Base-by-base conservation (phyloP, 495 filamentous ascomycete genomes). In the Elasticomyces elasticus region DNA sequence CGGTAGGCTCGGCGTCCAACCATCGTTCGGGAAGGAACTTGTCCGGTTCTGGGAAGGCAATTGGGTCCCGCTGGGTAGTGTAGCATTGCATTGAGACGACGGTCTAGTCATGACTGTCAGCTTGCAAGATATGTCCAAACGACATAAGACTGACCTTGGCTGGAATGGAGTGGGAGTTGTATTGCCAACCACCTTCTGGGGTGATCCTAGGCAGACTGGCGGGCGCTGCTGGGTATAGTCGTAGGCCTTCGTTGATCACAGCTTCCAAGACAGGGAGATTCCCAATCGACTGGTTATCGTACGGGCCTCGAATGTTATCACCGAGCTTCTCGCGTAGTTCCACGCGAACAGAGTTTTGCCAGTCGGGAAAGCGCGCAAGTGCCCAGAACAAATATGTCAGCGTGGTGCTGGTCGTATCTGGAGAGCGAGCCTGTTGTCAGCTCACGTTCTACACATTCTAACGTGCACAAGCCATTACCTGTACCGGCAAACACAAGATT, bases 381-480 rank as follows among this genome's bases (percentile, higher is more conserved):
- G 30, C 30, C 30, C 30, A 33, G 15, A 33, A 33, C 30, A 33
- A 33, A 15, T 33, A 33, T 15, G 53, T 55, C 20, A 54, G 51
- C 10, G 51, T 54, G 6, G 37, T 54, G 24, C 51, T 46, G 5
- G 51, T 33, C 30, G 30, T 33, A 33, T 33, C 30, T 33, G 30
- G 30, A 31, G n/a, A 33, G 30, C 30, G 7, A 33, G 15, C 7
- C 7, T 15, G 15, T 33, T 7, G 30, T 33, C 30, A 33, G 30
- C 30, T 33, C n/a, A n/a, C n/a, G n/a, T n/a, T n/a, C n/a, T n/a
- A n/a, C n/a, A n/a, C n/a, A n/a, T n/a, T n/a, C n/a, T n/a, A n/a
- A n/a, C n/a, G n/a, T n/a, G n/a, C n/a, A n/a, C n/a, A n/a, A n/a
- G n/a, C n/a, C n/a, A n/a, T n/a, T 33, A 33, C 30, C 30, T 33